phyloP scores from a whole-genome alignment of 2,329 filamentous ascomycete species.

The Ophiocordyceps camponoti-saundersi region DNA sequence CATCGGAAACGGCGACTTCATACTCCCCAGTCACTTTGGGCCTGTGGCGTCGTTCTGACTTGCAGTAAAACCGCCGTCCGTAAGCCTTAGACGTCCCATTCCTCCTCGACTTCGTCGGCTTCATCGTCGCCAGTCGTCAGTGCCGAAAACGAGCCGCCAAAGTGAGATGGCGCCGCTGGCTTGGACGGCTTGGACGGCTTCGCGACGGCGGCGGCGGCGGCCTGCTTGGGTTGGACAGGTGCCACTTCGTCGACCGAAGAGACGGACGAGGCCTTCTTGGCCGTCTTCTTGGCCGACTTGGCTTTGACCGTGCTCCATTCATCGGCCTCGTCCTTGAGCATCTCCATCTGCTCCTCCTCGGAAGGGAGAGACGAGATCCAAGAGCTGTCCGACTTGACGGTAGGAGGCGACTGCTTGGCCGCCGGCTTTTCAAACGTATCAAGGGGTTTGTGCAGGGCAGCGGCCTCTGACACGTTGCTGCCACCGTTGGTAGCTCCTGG shows the following conservation, averaged over 20 bases:
- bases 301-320: constrained; percentile 45
- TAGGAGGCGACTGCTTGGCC: constrained; percentile 11
- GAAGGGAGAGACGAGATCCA: constrained; percentile 38
- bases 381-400: constrained; percentile 16
- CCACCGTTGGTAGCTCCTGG: constrained; percentile 17
- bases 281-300: constrained; percentile 24
- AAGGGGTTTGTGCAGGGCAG: constrained; percentile 28
- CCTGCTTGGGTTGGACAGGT: constrained; percentile 14
- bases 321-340: constrained; percentile 30
- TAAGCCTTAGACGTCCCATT: constrained; percentile 31
- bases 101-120: constrained; percentile 25
- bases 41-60: not conserved
- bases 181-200: constrained; percentile 15
- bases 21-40: not conserved
- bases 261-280: constrained; percentile 17
- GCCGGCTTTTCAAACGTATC: constrained; percentile 35
- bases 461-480: constrained; percentile 14
- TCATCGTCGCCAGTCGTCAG: constrained; percentile 23
- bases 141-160: constrained; percentile 32
- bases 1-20: not conserved
- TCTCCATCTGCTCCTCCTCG: constrained; percentile 45
- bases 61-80: not conserved
- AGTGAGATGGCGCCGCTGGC: constrained; percentile 15
- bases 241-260: constrained; percentile 18
- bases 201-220: constrained; percentile 6